phyloP scores from a whole-genome alignment of 306 rosid genomes.

The Castanea sativa region DNA sequence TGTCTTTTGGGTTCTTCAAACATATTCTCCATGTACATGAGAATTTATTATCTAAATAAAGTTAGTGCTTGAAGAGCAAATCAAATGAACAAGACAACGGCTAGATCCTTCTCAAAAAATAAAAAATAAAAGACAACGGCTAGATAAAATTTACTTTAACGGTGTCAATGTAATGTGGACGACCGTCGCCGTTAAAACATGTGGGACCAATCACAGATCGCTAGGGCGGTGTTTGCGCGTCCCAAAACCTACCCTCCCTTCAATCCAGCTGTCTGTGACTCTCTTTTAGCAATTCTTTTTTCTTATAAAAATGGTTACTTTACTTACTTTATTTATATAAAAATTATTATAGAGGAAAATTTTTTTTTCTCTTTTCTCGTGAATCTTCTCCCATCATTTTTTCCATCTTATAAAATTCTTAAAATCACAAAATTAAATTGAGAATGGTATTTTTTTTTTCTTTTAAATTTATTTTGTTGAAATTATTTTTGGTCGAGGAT shows the following conservation, averaged over 20 bases:
- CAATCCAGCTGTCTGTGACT: conserved; percentile 32
- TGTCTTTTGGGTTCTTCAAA: no score
- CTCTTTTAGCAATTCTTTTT: no score
- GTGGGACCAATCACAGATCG: conserved; percentile 33
- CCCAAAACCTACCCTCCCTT: conserved; percentile 24
- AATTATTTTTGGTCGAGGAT: background rate
- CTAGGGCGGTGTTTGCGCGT: conserved; percentile 58
- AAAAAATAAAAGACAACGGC: background rate
- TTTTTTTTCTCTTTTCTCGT: background rate
- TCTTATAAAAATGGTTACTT: no score
- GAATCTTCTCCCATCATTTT: conserved; percentile 11
- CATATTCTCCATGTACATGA: no score
- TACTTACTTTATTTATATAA: no score
- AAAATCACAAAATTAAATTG: background rate
- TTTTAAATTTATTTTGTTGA: background rate
- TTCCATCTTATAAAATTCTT: background rate
- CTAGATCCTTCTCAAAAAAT: background rate
- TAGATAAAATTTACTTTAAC: background rate
- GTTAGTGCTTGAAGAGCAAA: background rate
- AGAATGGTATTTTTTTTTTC: background rate
- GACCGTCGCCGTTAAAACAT: conserved; percentile 1
- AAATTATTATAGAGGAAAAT: background rate
- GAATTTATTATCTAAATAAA: no score
- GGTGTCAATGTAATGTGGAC: conserved; percentile 6
- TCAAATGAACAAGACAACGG: background rate